Base-by-base conservation (phyloP, 306 rosid species). In the Casuarina equisetifolia region DNA sequence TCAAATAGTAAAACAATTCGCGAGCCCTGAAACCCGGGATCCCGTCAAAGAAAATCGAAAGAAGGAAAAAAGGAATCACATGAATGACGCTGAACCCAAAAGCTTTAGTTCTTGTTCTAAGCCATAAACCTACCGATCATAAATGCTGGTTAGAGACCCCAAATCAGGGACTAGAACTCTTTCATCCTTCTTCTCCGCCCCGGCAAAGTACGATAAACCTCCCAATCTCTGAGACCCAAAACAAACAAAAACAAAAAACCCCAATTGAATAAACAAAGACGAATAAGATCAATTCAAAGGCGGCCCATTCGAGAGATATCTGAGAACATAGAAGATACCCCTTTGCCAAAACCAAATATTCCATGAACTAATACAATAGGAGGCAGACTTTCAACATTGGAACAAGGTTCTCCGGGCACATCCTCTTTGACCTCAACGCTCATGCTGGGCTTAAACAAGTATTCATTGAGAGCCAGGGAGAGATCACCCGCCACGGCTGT, bases 131-230 rank as follows among this genome's bases (percentile, higher is more conserved):
- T 48, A 90, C 99, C 99, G 86, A 68, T 96, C 99, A 54, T 96
- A 83, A 80, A 96, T 52, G 74, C 99, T 92, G 51, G 99, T 96
- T 39, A 96, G 69, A 72, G 99, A 96, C 7, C 99, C 99, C 85
- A 96, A 88, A 91, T 96, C 99, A 68, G 99, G 99, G 5, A 96
- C 99, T 20, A 96, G 97, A 80, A 92, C 99, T 83, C 96, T 90
- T 17, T 90, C 96, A 82, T 92, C 99, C 53, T 87, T 96, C 92
- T 92, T 92, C 91, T 96, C 99, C 3, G 99, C 99, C 74, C 99
- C 99, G 16, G 81, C 99, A 69, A 96, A 96, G 75, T 96, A 96
- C 6, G 99, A 96, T 38, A 92, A 80, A 57, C 86, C 91, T 32
- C 99, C 99, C 80, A 96, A 83, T 79, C 90, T 91, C 99, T 96